phyloP scores from a whole-genome alignment of 140 eudicot genomes.

The Anethum foeniculum region DNA sequence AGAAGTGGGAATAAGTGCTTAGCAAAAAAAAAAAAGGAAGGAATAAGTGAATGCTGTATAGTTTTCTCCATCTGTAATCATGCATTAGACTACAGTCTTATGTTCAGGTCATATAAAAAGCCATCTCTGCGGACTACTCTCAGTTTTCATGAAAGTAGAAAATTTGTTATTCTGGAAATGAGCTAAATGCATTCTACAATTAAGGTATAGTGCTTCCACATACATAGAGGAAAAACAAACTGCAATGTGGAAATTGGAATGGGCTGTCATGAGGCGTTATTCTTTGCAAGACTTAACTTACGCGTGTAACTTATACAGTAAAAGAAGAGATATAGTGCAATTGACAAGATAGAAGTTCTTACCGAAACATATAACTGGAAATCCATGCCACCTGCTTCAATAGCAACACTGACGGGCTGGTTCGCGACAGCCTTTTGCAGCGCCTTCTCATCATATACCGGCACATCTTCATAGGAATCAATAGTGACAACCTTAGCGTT shows the following conservation, averaged over 20 bases:
- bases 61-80: background rate
- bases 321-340: background rate
- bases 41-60: background rate
- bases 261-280: background rate
- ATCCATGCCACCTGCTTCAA: slow-evolving; percentile 47
- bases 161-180: background rate
- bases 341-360: slow-evolving; percentile 4
- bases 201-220: background rate
- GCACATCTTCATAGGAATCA: slow-evolving; percentile 43
- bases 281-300: background rate
- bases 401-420: slow-evolving; percentile 53
- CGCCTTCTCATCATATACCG: slow-evolving; percentile 33
- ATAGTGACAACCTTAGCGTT: slow-evolving; percentile 35
- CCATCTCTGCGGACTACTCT: too few relatives aligned
- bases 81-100: background rate
- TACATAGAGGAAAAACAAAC: background rate
- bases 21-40: too few relatives aligned
- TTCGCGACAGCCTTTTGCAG: slow-evolving; percentile 44
- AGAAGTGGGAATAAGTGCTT: too few relatives aligned
- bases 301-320: too few relatives aligned
- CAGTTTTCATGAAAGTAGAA: too few relatives aligned
- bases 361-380: slow-evolving; percentile 51
- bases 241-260: background rate
- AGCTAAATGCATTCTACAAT: background rate
- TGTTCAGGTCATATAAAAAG: background rate